A percentile compares a stretch with the other conserved stretches of the same genome.
These are phyloP conservation scores for Chlorella sp. DNA, from an alignment of 139 green algal species.

Conservation along the genomic window DNA sequence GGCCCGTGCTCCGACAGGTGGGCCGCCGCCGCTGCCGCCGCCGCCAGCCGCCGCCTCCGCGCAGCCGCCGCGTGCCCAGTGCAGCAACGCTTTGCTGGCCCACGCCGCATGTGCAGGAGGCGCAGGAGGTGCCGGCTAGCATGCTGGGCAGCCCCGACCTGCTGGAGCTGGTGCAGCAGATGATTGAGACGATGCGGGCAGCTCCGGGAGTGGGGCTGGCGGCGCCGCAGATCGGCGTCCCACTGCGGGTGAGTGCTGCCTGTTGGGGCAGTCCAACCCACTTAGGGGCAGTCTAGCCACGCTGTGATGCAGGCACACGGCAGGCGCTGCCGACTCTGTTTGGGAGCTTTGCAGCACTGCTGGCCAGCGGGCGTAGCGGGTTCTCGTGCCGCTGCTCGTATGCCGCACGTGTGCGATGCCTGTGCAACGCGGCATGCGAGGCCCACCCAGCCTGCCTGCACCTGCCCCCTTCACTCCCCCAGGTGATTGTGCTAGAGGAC, in stretches of 20 bases:
- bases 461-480: neutral
- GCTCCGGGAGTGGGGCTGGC: slow-evolving; percentile 44
- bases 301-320: too few relatives aligned
- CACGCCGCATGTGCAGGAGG: slow-evolving; percentile 2
- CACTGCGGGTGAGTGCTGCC: slow-evolving; percentile 4
- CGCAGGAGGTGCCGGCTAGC: slow-evolving; percentile 2
- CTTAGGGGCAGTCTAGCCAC: too few relatives aligned
- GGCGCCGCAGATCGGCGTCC: slow-evolving; percentile 41
- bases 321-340: too few relatives aligned
- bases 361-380: too few relatives aligned
- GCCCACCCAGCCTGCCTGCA: too few relatives aligned
- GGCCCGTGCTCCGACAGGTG: neutral
- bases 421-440: too few relatives aligned
- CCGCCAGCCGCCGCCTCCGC: too few relatives aligned
- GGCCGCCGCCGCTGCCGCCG: too few relatives aligned
- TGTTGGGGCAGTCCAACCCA: too few relatives aligned
- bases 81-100: neutral
- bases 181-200: slow-evolving; percentile 37
- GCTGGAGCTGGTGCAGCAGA: slow-evolving; percentile 12
- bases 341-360: too few relatives aligned
- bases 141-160: slow-evolving; percentile 38
- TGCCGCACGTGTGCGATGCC: too few relatives aligned
- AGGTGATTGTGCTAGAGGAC: slow-evolving; percentile 48
- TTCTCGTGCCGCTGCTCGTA: too few relatives aligned
- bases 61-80: neutral